These are phyloP conservation scores for Silene coronaria DNA, from an alignment of 179 eudicot genomes.

Conservation along the genomic window DNA sequence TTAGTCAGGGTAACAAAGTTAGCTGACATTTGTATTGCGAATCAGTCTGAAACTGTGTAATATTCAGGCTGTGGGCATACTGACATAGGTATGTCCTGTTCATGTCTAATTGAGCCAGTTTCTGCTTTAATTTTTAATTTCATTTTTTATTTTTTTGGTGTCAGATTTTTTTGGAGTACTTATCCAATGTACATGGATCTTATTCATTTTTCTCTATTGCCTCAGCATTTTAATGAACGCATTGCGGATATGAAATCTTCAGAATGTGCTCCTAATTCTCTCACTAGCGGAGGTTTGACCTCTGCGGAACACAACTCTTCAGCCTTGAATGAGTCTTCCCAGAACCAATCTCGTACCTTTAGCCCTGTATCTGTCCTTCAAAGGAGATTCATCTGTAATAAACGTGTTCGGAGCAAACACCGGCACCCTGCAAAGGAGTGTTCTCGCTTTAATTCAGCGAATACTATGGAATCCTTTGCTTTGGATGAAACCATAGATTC, in stretches of 20 bases:
- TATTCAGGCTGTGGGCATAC: too few species aligned
- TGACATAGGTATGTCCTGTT: neutral
- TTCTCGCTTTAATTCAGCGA: slow-evolving; percentile 31
- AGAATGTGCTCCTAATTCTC: slow-evolving; percentile 44
- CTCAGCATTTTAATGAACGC: slow-evolving; percentile 54
- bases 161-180: neutral
- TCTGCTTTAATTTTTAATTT: neutral
- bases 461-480: slow-evolving; percentile 28
- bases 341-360: slow-evolving; percentile 34
- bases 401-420: slow-evolving; percentile 47
- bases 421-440: slow-evolving; percentile 40
- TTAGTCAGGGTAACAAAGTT: too few species aligned
- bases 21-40: neutral
- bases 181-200: neutral
- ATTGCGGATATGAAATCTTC: slow-evolving; percentile 45
- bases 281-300: slow-evolving; percentile 42
- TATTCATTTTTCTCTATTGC: slow-evolving; percentile 5
- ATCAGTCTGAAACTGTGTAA: neutral
- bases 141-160: neutral
- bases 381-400: slow-evolving; percentile 37
- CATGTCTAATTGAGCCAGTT: neutral
- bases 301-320: slow-evolving; percentile 30
- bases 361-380: slow-evolving; percentile 63
- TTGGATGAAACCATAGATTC: slow-evolving; percentile 27
- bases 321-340: slow-evolving; percentile 24